These are phyloP conservation scores for Pleurotus pulmonarius DNA, from an alignment of 768 basidiomycete species.

Conservation along the genomic window DNA sequence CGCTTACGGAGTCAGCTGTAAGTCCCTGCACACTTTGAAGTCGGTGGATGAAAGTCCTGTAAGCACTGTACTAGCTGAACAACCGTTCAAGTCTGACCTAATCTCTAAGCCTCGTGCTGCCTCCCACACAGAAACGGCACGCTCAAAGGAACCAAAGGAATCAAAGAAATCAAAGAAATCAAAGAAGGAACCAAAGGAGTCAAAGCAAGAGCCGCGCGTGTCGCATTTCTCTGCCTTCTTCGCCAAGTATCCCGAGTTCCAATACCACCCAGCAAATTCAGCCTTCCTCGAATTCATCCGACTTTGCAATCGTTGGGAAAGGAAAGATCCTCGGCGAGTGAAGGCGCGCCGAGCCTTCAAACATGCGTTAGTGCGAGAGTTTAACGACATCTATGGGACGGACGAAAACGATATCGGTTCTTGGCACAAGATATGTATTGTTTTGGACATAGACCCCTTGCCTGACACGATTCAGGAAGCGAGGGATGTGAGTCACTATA, in stretches of 20 bases:
- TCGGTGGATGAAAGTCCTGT: not conserved
- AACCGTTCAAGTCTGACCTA: not conserved
- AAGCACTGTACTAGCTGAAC: not conserved
- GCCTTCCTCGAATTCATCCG: slow-evolving; percentile 12
- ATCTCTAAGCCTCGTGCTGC: not conserved
- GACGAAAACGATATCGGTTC: slow-evolving; percentile 22
- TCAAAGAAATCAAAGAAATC: not conserved
- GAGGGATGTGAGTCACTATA: slow-evolving; percentile 17
- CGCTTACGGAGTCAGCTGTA: not conserved
- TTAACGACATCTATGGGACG: slow-evolving; percentile 29
- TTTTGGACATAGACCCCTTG: slow-evolving; percentile 23
- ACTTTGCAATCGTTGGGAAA: slow-evolving; percentile 13
- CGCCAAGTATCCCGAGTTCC: slow-evolving; percentile 12
- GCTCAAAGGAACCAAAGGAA: too few species aligned
- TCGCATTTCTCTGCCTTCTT: slow-evolving; percentile 10
- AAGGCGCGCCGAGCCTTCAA: slow-evolving; percentile 18
- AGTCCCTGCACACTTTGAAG: not conserved
- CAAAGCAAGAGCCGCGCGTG: not conserved
- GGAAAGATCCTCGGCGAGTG: slow-evolving; percentile 5
- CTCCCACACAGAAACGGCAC: not conserved
- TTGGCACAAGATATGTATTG: slow-evolving; percentile 25
- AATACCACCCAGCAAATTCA: slow-evolving; percentile 5
- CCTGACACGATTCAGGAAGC: slow-evolving; percentile 22
- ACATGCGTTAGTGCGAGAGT: slow-evolving; percentile 25
- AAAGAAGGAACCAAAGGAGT: too few species aligned